Conservation (phyloP, 1,284 basidiomycete species). For the Marasmius oreades region DNA sequence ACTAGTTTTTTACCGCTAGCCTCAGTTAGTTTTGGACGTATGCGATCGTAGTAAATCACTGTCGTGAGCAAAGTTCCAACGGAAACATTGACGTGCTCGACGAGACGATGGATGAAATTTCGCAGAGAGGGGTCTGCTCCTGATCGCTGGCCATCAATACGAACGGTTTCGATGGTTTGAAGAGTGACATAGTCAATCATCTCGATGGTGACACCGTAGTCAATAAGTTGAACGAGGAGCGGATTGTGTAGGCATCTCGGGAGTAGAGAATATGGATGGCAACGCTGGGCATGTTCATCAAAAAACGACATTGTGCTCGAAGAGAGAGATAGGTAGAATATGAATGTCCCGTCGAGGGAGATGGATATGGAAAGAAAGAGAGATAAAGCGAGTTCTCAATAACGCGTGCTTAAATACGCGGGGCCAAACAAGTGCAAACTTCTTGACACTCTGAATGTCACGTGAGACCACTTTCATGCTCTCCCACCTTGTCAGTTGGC, state of each 20-base stretch:
- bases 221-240: slow-evolving; percentile 74
- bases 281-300: slow-evolving; percentile 24
- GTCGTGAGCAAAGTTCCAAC: slow-evolving; percentile 91
- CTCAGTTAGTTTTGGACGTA: slow-evolving; percentile 75
- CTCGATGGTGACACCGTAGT: slow-evolving; percentile 71
- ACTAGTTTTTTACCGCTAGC: slow-evolving; percentile 69
- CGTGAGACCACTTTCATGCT: background rate
- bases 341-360: slow-evolving; percentile 17
- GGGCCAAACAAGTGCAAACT: slow-evolving; percentile 4
- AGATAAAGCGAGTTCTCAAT: slow-evolving; percentile 1
- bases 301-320: slow-evolving; percentile 17
- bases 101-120: slow-evolving; percentile 84
- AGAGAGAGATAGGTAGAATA: slow-evolving; percentile 20
- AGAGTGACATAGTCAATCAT: slow-evolving; percentile 79
- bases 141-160: slow-evolving; percentile 43
- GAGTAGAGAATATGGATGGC: slow-evolving; percentile 70
- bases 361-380: slow-evolving; percentile 12
- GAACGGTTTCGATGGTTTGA: slow-evolving; percentile 63
- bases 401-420: background rate
- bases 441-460: background rate
- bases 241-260: slow-evolving; percentile 70
- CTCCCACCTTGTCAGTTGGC: slow-evolving; percentile 43
- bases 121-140: slow-evolving; percentile 58
- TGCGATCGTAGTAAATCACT: slow-evolving; percentile 89
- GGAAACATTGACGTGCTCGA: slow-evolving; percentile 87